Percentiles rank a stretch among this genome's conserved stretches.
These are phyloP conservation scores for Rhododendron ovatum DNA, from an alignment of 148 eudicot genomes.

Conservation along the genomic window DNA sequence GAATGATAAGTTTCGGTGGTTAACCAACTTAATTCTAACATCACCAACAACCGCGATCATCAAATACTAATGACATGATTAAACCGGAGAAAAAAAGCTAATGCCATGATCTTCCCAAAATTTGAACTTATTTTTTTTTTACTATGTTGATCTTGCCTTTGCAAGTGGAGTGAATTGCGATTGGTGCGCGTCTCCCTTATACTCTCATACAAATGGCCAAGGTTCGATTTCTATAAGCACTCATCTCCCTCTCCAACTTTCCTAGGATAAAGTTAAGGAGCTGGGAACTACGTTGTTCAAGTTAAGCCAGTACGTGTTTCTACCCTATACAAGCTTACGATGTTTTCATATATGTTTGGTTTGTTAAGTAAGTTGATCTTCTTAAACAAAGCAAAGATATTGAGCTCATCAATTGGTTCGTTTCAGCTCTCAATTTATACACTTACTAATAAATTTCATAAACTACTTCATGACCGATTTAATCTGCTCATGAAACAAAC, in stretches of 20 bases:
- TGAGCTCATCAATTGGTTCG: too few species aligned
- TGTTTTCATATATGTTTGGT: too few species aligned
- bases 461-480: neutral
- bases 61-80: neutral
- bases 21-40: conserved; percentile 1
- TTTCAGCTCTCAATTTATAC: too few species aligned
- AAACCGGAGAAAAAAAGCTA: neutral
- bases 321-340: neutral
- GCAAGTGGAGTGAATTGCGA: too few species aligned
- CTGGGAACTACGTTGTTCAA: neutral
- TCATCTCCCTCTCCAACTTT: too few species aligned
- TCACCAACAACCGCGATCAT: neutral
- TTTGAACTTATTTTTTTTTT: neutral
- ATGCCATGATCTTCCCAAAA: neutral
- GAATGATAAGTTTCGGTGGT: conserved; percentile 1
- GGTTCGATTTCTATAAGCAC: too few species aligned
- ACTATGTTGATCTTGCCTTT: neutral
- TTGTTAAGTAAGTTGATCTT: too few species aligned
- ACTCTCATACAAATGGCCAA: too few species aligned
- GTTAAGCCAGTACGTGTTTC: neutral
- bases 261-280: neutral
- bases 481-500: neutral
- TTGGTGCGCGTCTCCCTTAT: too few species aligned
- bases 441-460: too few species aligned
- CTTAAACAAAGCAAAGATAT: too few species aligned